These are phyloP conservation scores for Nakazawaea ambrosiae DNA, from an alignment of 805 yeast genomes.

Conservation along the genomic window DNA sequence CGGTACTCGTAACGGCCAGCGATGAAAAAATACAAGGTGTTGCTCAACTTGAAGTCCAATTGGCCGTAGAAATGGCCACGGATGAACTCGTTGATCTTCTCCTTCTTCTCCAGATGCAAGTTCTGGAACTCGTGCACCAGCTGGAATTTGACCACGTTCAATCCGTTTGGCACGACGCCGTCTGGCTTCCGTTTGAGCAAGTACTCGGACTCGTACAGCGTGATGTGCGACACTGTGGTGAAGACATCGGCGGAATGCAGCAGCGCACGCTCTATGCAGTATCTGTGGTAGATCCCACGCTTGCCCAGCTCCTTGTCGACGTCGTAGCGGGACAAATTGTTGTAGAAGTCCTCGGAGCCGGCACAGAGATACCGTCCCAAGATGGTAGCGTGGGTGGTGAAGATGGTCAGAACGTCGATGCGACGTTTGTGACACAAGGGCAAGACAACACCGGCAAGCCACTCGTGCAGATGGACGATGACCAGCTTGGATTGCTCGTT, in stretches of 20 bases:
- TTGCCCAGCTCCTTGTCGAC: slow-evolving; percentile 98
- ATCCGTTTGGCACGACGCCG: slow-evolving; percentile 95
- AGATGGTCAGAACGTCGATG: slow-evolving; percentile 89
- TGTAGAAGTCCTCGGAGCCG: slow-evolving; percentile 93
- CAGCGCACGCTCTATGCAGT: slow-evolving; percentile 94
- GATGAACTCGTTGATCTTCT: slow-evolving; percentile 86
- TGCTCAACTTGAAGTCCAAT: slow-evolving; percentile 88
- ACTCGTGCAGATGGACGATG: slow-evolving; percentile 92
- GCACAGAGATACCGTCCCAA: slow-evolving; percentile 95
- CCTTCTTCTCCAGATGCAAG: slow-evolving; percentile 87
- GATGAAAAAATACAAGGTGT: slow-evolving; percentile 90
- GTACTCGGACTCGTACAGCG: slow-evolving; percentile 95
- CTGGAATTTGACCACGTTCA: slow-evolving; percentile 90
- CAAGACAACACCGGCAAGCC: slow-evolving; percentile 96
- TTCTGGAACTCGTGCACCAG: slow-evolving; percentile 98
- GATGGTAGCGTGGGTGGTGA: slow-evolving; percentile 95
- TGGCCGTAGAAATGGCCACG: slow-evolving; percentile 98
- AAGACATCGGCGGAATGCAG: slow-evolving; percentile 95
- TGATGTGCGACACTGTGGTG: slow-evolving; percentile 94
- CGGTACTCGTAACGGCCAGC: slow-evolving; percentile 97
- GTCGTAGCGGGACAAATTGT: slow-evolving; percentile 80
- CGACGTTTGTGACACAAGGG: slow-evolving; percentile 89
- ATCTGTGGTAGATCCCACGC: slow-evolving; percentile 94
- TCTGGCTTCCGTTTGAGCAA: slow-evolving; percentile 93
- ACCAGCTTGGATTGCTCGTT: slow-evolving; percentile 84